These are phyloP conservation scores for Phascolomyces articulosus DNA, from an alignment of 371 early-diverging fungal species.

Conservation along the genomic window DNA sequence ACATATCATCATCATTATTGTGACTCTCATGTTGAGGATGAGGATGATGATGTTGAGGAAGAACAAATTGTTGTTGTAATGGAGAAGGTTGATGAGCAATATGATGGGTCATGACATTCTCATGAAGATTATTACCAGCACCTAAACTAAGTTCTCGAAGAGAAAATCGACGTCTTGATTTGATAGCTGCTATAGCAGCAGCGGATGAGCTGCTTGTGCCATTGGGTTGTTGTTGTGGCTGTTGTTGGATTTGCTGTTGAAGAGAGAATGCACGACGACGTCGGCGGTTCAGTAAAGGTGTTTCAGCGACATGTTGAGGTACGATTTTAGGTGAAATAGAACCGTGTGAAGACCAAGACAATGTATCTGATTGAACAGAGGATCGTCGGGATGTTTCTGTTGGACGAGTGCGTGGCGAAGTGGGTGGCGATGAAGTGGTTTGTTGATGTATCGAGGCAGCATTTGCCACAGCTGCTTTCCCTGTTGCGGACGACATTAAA, in stretches of 20 bases:
- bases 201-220: neutral
- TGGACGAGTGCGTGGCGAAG: neutral
- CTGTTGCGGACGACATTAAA: neutral
- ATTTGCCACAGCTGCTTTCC: too few relatives aligned
- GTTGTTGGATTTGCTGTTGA: constrained; percentile 34
- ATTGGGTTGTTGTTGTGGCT: constrained; percentile 1
- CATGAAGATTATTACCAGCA: neutral
- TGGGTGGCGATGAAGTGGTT: constrained; percentile 14
- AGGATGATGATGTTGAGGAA: constrained; percentile 7
- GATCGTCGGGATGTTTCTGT: constrained; percentile 28
- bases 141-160: constrained; percentile 24
- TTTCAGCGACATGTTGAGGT: neutral
- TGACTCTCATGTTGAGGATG: neutral
- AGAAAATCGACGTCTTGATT: constrained; percentile 21
- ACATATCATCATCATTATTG: neutral
- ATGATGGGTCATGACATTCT: constrained; percentile 6
- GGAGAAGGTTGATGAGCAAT: constrained; percentile 25
- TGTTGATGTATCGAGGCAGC: constrained; percentile 2
- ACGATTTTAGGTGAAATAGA: constrained; percentile 1
- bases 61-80: constrained; percentile 24
- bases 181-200: neutral
- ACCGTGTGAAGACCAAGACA: constrained; percentile 25
- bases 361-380: constrained; percentile 37
- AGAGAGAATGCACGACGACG: constrained; percentile 45
- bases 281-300: constrained; percentile 12